Base-by-base conservation (phyloP, 306 rosid genomes). In the Acacia melanoxylon region DNA sequence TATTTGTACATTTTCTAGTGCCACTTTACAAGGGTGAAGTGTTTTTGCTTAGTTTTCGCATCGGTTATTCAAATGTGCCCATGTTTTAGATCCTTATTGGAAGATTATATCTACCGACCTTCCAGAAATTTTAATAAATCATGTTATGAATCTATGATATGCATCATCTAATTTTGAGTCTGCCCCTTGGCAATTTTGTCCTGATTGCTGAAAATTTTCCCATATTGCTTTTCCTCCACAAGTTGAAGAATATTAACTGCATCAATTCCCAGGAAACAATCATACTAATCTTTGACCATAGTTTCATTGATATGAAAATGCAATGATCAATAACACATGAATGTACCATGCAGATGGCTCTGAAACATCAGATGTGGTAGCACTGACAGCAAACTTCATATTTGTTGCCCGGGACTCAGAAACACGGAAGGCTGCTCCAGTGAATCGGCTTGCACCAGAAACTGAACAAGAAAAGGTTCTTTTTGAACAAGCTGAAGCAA, bases 331-430 rank as follows among this genome's bases (percentile, higher is more conserved):
- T n/a, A 70, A 42, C 40, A 45, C 37, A 22, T 22, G 16, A 44
- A 45, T 44, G 35, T 13, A 45, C 12, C 19, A 17, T 70, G 88
- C 85, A 84, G 93, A 82, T 46, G 82, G 76, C 72, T 82, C 77
- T 72, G 86, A 82, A 69, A 6, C 58, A 24, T 82, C 92, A 72
- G 91, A 93, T 63, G 76, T 78, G 12, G 86, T 88, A 52, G 94
- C 89, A 72, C 87, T 95, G 25, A 90, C 98, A 54, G 98, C 99
- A 68, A 93, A 95, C 86, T 95, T 95, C 92, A 95, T 90, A 85
- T 95, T 93, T 71, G 99, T 95, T 83, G 99, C 99, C 8, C 97
- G 97, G 41, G 99, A 95, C 87, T 93, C 93, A 42, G 72, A 89
- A 85, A 93, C 96, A 17, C 94, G 91, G 74, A 95, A 93, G 87